Evolutionary conservation across 148 eudicot species (phyloP), one percentile per base, ranked within the genome.

Genomic region (Amaranthus palmeri): DNA sequence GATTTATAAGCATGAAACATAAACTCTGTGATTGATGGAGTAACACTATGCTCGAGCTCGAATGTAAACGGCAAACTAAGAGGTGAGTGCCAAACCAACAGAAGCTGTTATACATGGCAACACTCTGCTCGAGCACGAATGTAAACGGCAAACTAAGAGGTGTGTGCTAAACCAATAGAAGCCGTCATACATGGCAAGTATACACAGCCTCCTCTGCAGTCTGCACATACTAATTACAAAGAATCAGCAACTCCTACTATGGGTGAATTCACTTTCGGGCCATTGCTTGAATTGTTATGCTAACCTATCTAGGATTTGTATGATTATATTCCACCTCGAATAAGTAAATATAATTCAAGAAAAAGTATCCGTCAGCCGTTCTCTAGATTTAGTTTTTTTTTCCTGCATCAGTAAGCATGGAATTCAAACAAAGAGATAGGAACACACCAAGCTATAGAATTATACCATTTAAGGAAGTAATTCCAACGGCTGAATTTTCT

Each of bases 141-240:
- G 62, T 68, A 78, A 73, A 73, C 4, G 60, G 61, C 69, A 44
- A 53, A 63, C 48, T 54, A 72, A 72, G 57, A 44, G 48, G 69
- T 60, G 68, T 48, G 54, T 44, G 55, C 58, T 64, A 63, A 76
- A 48, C 36, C 18, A 68, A 55, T 42, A 54, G 55, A 43, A 36
- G 55, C 69, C 9, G 44, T 47, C 62, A 18, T 42, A 58, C 13
- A 51, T 67, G 71, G 57, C 59, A 65, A 45, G 54, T 59, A 43
- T 68, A 68, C 36, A 72, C 70, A 55, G 62, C 74, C 70, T 67
- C 55, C 80, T 65, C 71, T 65, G 70, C 68, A 65, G 68, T 64
- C 53, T 64, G 68, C 73, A 10, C 63, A 15, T 69, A 53, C 70
- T 56, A 79, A 79, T 74, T 79, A 79, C 81, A 79, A 68, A 17